Percentiles rank a stretch among this genome's conserved stretches.
These are phyloP conservation scores for Coleophoma eucalyptorum DNA, from an alignment of 2,329 filamentous ascomycete genomes.

Conservation along the genomic window DNA sequence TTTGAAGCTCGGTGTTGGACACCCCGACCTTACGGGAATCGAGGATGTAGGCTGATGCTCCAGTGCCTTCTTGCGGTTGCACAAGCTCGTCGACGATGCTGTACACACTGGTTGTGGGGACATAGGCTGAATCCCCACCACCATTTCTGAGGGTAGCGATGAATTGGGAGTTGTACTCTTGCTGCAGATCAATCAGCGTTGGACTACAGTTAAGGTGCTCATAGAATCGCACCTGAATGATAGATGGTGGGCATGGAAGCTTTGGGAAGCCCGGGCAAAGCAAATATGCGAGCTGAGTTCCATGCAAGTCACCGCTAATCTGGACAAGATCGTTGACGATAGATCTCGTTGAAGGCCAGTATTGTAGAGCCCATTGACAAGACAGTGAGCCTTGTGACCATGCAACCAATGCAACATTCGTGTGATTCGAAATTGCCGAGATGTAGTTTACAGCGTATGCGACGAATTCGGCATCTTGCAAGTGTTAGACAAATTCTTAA, in stretches of 20 bases:
- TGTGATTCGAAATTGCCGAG: slow-evolving; percentile 30
- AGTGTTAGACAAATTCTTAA: not conserved
- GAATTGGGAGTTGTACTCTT: slow-evolving; percentile 38
- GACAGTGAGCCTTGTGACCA: slow-evolving; percentile 52
- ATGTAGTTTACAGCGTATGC: slow-evolving; percentile 56
- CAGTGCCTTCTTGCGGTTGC: slow-evolving; percentile 39
- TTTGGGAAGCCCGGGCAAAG: slow-evolving; percentile 26
- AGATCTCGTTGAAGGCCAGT: slow-evolving; percentile 45
- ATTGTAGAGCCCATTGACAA: slow-evolving; percentile 37
- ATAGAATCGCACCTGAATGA: not conserved
- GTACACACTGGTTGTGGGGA: slow-evolving; percentile 50
- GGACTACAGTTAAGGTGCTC: not conserved
- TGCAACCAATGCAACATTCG: slow-evolving; percentile 38
- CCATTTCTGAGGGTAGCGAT: slow-evolving; percentile 35
- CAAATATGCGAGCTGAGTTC: slow-evolving; percentile 31
- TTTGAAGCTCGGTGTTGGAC: slow-evolving; percentile 45
- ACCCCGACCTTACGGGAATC: slow-evolving; percentile 34
- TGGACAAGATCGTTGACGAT: slow-evolving; percentile 43
- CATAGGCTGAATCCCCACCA: slow-evolving; percentile 46
- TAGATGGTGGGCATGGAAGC: not conserved
- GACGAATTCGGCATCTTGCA: slow-evolving; percentile 45
- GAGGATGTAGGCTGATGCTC: slow-evolving; percentile 38
- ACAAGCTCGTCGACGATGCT: slow-evolving; percentile 46
- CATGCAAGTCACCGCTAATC: slow-evolving; percentile 47
- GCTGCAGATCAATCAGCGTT: slow-evolving; percentile 28